A percentile compares a stretch with the other conserved stretches of the same genome.
Conservation (phyloP, 192 early-diverging fungal genomes). For the Umbelopsis isabellina region DNA sequence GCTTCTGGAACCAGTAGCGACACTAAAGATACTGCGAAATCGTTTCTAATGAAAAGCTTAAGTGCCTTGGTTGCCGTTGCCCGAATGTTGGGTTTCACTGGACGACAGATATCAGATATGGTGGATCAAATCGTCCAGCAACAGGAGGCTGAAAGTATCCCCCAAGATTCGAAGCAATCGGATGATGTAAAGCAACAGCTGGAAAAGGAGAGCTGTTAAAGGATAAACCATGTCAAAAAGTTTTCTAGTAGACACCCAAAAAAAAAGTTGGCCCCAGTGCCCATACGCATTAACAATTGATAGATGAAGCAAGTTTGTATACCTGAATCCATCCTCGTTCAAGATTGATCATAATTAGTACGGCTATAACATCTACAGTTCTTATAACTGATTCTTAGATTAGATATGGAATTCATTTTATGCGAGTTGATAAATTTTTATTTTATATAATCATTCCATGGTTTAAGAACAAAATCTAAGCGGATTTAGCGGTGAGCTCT, state of each 20-base stretch:
- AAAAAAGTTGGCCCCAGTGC: too few species aligned
- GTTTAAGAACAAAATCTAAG: constrained; percentile 23
- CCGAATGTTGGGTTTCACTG: constrained; percentile 29
- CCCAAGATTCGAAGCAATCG: not conserved
- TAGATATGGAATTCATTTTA: too few species aligned
- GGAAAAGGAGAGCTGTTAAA: too few species aligned
- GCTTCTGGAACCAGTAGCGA: constrained; percentile 3
- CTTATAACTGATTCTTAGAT: too few species aligned
- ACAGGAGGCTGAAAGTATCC: not conserved
- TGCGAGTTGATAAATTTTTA: constrained; percentile 16
- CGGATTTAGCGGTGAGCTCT: constrained; percentile 22
- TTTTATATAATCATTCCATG: constrained; percentile 15
- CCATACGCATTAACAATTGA: too few species aligned
- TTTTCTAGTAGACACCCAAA: too few species aligned
- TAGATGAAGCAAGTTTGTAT: too few species aligned
- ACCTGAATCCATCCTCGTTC: too few species aligned
- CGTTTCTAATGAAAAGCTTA: constrained; percentile 35
- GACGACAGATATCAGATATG: constrained; percentile 35
- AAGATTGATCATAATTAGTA: too few species aligned
- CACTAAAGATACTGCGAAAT: constrained; percentile 19
- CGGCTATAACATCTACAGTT: too few species aligned
- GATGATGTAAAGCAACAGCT: not conserved
- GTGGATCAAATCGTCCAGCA: constrained; percentile 29
- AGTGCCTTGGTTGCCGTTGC: constrained; percentile 32
- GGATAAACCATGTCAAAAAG: too few species aligned